A percentile compares a stretch with the other conserved stretches of the same genome.
phyloP scores from a whole-genome alignment of 345 rosid genomes.

The Salix dunnii region DNA sequence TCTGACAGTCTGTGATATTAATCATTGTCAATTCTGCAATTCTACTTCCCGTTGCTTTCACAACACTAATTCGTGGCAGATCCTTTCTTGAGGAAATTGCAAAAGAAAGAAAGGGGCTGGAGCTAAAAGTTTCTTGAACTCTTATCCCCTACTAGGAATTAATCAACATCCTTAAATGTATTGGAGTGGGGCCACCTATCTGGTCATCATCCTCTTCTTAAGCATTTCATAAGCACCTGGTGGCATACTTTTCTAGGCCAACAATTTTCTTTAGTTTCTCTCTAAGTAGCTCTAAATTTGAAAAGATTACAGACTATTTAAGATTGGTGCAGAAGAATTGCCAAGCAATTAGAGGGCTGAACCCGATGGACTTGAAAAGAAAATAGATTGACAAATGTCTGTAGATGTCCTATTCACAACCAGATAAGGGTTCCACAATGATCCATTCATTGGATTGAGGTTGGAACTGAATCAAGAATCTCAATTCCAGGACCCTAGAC shows the following conservation, averaged over 20 bases:
- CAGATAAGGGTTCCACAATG: constrained; percentile 10
- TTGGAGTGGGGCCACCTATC: not conserved
- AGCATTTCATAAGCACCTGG: not conserved
- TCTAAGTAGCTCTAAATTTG: not conserved
- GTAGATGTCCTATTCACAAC: constrained; percentile 20
- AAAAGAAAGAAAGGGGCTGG: not conserved
- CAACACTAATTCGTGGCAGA: not conserved
- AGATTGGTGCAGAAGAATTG: not conserved
- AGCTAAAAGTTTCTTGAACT: not conserved
- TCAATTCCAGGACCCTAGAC: constrained; percentile 22
- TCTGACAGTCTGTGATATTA: not conserved
- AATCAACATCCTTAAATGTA: not conserved
- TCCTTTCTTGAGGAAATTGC: too few relatives aligned
- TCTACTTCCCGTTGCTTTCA: not conserved
- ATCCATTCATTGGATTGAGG: constrained; percentile 19
- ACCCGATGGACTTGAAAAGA: not conserved
- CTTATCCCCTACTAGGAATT: not conserved
- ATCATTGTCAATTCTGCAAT: not conserved
- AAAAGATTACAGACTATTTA: not conserved
- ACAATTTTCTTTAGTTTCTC: not conserved
- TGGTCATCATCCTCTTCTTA: not conserved
- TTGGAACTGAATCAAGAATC: constrained; percentile 19
- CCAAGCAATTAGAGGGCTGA: not conserved
- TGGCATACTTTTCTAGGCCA: not conserved
- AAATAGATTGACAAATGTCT: not conserved